phyloP scores from a whole-genome alignment of 2,329 filamentous ascomycete species.

The Myotisia sp. region DNA sequence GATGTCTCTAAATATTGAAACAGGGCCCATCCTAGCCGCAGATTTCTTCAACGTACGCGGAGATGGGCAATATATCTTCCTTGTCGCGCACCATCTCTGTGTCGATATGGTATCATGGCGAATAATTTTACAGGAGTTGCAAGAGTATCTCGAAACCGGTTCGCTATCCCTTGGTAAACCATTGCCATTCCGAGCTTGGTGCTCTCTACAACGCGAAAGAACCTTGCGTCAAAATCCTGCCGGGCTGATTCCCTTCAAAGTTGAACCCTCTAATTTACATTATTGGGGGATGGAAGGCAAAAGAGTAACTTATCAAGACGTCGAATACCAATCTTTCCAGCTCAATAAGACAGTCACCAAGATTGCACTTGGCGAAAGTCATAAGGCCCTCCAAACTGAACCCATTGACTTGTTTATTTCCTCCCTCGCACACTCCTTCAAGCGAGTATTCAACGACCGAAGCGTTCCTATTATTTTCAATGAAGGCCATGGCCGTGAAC shows the following conservation, averaged over 20 bases:
- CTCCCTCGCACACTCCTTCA: slow-evolving; percentile 31
- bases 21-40: slow-evolving; percentile 14
- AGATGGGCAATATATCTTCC: slow-evolving; percentile 17
- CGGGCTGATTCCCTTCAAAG: slow-evolving; percentile 16
- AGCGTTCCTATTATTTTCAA: slow-evolving; percentile 33
- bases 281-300: slow-evolving; percentile 27
- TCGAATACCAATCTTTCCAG: slow-evolving; percentile 22
- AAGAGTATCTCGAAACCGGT: slow-evolving; percentile 18
- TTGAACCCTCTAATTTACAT: slow-evolving; percentile 20
- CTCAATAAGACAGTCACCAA: slow-evolving; percentile 20
- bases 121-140: slow-evolving; percentile 12
- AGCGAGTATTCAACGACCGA: slow-evolving; percentile 29
- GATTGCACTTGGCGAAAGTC: slow-evolving; percentile 20
- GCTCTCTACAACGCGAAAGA: slow-evolving; percentile 20
- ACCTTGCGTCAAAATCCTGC: slow-evolving; percentile 5
- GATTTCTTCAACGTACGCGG: slow-evolving; percentile 23
- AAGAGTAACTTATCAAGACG: slow-evolving; percentile 22
- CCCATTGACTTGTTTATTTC: slow-evolving; percentile 26
- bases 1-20: slow-evolving; percentile 21
- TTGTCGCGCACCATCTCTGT: slow-evolving; percentile 24
- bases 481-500: slow-evolving; percentile 37
- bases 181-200: slow-evolving; percentile 29
- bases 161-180: slow-evolving; percentile 22
- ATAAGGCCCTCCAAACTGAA: slow-evolving; percentile 24
- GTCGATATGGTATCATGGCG: slow-evolving; percentile 13